Conservation (phyloP, 352 stramenopile species). For the Aphanomyces invadans region DNA sequence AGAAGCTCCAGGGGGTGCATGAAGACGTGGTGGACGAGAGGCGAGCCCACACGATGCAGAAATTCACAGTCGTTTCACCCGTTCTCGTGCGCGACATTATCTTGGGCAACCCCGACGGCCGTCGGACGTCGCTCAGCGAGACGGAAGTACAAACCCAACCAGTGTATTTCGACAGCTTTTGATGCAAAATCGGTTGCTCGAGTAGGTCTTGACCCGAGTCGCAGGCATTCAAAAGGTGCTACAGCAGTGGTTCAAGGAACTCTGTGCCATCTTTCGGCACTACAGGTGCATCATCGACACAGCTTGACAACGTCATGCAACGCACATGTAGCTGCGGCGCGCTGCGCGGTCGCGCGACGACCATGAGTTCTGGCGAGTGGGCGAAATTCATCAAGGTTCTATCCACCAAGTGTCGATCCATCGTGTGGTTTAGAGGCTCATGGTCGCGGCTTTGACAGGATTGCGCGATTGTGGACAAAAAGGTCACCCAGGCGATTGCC, state of each 20-base stretch:
- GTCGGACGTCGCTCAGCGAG: not conserved
- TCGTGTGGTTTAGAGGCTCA: too few species aligned
- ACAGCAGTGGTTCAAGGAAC: constrained; percentile 57
- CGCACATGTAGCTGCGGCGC: constrained; percentile 41
- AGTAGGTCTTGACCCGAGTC: constrained; percentile 42
- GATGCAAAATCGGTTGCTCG: too few species aligned
- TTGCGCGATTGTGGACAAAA: constrained; percentile 42
- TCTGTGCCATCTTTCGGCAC: constrained; percentile 78
- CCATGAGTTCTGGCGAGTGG: constrained; percentile 65
- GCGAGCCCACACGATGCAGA: constrained; percentile 47
- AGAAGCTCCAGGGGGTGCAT: constrained; percentile 12
- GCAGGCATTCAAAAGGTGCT: constrained; percentile 49
- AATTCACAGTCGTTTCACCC: constrained; percentile 49
- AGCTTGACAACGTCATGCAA: not conserved
- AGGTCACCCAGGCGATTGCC: constrained; percentile 33
- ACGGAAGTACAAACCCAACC: constrained; percentile 40
- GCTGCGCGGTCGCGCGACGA: constrained; percentile 51
- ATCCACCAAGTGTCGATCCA: not conserved
- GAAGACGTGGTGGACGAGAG: constrained; percentile 38
- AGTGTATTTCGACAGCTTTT: too few species aligned
- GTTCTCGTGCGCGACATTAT: constrained; percentile 51
- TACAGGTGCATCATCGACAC: constrained; percentile 39
- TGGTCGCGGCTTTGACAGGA: constrained; percentile 35
- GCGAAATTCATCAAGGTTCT: constrained; percentile 59
- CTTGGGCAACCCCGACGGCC: constrained; percentile 35